Base-by-base conservation (phyloP, 805 yeast genomes). In the Wickerhamiella cacticola region DNA sequence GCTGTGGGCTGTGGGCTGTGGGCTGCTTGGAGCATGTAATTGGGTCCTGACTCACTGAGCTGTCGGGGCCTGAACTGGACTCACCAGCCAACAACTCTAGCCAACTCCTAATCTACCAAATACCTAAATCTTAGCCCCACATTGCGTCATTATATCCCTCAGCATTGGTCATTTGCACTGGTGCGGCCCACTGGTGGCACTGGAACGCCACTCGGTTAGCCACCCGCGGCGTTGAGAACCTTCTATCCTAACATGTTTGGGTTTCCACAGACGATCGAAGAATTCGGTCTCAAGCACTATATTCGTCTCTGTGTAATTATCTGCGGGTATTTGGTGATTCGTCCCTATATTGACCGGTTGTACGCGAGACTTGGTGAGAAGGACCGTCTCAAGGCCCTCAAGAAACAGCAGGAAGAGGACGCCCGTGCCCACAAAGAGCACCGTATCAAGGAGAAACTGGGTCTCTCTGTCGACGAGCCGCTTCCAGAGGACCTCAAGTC, bases 271-370 rank as follows among this genome's bases (percentile, higher is more conserved):
- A 41, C 47, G 8, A 26, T 60, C 35, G 31, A 54, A 34, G 58
- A 61, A 34, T 62, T 59, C 52, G 50, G 49, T n/a, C 46, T 56
- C 24, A 55, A 53, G 43, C 59, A 63, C 43, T 63, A 58, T 43
- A 53, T 63, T 16, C 61, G 67, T 5, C 48, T 63, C 25, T 53
- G 58, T 26, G 43, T 59, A 12, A 54, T 63, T 31, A 45, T 63
- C 25, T 51, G 60, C 31, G 55, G 51, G 23, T 63, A 63, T 48
- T 29, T 63, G 28, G 42, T 61, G 10, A 39, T 62, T 15, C 58
- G 66, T 8, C 67, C 67, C 3, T 44, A 54, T 16, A 26, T 63
- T 22, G 59, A 61, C 48, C 52, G 50, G 48, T 12, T 62, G 34
- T 59, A 57, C 44, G 59, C 53, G 43, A 48, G 48, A 39, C 55